Percentiles rank a stretch among this genome's conserved stretches.
phyloP scores from a whole-genome alignment of 1,284 basidiomycete genomes.

The Phylloboletellus chloephorus region DNA sequence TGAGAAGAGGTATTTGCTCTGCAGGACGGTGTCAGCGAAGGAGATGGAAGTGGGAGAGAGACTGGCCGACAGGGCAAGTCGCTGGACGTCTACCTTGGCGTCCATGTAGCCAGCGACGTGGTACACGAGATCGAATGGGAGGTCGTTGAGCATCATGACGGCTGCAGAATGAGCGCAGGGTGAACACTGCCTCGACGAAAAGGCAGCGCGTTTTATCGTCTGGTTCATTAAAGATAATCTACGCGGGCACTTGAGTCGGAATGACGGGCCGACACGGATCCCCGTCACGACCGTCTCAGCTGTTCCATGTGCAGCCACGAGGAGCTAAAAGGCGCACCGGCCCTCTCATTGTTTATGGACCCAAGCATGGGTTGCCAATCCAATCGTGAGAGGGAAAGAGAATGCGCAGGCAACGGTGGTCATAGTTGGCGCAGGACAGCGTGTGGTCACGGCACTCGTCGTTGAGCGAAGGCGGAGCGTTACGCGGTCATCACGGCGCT shows the following conservation, averaged over 20 bases:
- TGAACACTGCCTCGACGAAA: too few relatives aligned
- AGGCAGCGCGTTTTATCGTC: too few relatives aligned
- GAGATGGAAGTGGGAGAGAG: conserved; percentile 1
- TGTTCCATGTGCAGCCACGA: too few relatives aligned
- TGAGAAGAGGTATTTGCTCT: conserved; percentile 44
- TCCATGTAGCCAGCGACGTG: conserved; percentile 55
- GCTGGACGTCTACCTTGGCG: conserved; percentile 48
- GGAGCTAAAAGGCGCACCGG: conserved; percentile 42
- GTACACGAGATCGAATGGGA: conserved; percentile 59
- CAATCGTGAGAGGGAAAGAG: conserved; percentile 34
- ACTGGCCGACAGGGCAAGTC: conserved; percentile 53
- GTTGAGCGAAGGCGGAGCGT: conserved; percentile 26
- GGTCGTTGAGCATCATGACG: conserved; percentile 22
- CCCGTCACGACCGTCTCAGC: too few relatives aligned
- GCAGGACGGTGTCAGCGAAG: conserved; percentile 18
- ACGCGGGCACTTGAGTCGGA: too few relatives aligned
- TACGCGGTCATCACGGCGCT: conserved; percentile 14
- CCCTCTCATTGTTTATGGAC: conserved; percentile 31
- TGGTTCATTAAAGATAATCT: too few relatives aligned
- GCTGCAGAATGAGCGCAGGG: not conserved
- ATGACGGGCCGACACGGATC: too few relatives aligned
- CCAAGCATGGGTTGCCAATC: conserved; percentile 40
- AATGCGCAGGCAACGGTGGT: conserved; percentile 29
- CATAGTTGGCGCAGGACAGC: conserved; percentile 38
- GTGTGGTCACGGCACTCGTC: conserved; percentile 33